Evolutionary conservation across 2,329 filamentous ascomycete species (phyloP).

Genomic region (Beauveria medogensis): DNA sequence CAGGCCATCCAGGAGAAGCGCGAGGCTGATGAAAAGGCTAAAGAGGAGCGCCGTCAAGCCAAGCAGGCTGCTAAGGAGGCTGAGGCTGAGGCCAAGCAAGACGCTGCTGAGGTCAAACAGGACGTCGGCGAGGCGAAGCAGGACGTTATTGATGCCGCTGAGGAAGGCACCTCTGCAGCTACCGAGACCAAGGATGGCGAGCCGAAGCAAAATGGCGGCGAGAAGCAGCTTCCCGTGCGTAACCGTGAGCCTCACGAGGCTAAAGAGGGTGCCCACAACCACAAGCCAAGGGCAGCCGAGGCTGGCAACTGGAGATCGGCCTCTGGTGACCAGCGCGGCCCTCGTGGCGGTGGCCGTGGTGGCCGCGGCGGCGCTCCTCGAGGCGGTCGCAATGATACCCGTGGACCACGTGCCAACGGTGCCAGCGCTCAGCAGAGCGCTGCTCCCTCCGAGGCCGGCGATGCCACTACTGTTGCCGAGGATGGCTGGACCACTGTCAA

Average conservation of each 20-base stretch:
- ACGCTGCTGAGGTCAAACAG: slow-evolving; percentile 22
- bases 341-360: slow-evolving; percentile 30
- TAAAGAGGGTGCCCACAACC: slow-evolving; percentile 34
- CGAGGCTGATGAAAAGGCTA: slow-evolving; percentile 78
- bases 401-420: slow-evolving; percentile 42
- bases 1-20: slow-evolving; percentile 71
- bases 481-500: slow-evolving; percentile 59
- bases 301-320: slow-evolving; percentile 53
- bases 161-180: slow-evolving; percentile 21
- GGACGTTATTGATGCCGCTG: slow-evolving; percentile 8
- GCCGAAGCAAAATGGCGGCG: slow-evolving; percentile 20
- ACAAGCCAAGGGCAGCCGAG: slow-evolving; percentile 49
- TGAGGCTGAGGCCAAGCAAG: slow-evolving; percentile 25
- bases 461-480: slow-evolving; percentile 38
- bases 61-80: slow-evolving; percentile 24
- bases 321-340: slow-evolving; percentile 38
- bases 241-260: slow-evolving; percentile 30
- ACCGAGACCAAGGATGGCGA: slow-evolving; percentile 17
- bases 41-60: slow-evolving; percentile 58
- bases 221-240: slow-evolving; percentile 39
- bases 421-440: slow-evolving; percentile 31
- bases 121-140: slow-evolving; percentile 32
- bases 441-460: slow-evolving; percentile 24
- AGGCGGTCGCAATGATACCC: slow-evolving; percentile 32
- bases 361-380: slow-evolving; percentile 25